Conservation (phyloP, 2,329 filamentous ascomycete species). For the Alternaria sp. region DNA sequence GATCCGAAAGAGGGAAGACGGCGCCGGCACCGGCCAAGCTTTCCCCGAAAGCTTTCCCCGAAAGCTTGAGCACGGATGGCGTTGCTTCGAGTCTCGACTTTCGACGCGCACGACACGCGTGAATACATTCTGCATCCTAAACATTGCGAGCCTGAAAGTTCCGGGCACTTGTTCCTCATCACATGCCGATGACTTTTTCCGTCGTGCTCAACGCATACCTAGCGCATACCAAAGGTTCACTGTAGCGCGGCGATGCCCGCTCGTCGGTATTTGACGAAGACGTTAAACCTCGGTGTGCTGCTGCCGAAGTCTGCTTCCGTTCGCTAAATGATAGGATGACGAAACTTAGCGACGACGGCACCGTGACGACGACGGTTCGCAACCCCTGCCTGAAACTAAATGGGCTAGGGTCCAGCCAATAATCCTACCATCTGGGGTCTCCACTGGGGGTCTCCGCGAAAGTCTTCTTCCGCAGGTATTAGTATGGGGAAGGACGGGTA, state of each 20-base stretch:
- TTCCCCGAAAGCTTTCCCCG: conserved; percentile 16
- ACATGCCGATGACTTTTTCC: not conserved
- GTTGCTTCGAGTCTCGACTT: not conserved
- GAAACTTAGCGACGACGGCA: conserved; percentile 15
- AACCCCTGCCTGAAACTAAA: conserved; percentile 15
- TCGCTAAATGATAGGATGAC: conserved; percentile 3
- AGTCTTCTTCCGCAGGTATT: not conserved
- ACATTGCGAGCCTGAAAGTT: not conserved
- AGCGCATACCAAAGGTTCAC: not conserved
- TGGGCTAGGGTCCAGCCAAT: conserved; percentile 9
- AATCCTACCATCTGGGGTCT: conserved; percentile 22
- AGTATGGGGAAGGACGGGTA: conserved; percentile 8
- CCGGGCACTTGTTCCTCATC: not conserved
- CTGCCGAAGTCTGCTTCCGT: conserved; percentile 15
- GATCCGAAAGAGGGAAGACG: not conserved
- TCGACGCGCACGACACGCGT: not conserved
- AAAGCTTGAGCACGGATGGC: conserved; percentile 14
- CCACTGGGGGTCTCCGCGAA: conserved; percentile 17
- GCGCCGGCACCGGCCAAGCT: conserved; percentile 10
- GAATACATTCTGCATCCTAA: not conserved
- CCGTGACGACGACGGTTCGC: conserved; percentile 4
- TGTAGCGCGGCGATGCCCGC: not conserved
- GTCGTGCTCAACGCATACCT: not conserved
- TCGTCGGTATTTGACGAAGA: not conserved
- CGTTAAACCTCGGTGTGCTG: conserved; percentile 1